Evolutionary conservation across 2,329 filamentous ascomycete species (phyloP), one percentile per base, ranked within the genome.

Genomic region (Hypocrella siamensis): DNA sequence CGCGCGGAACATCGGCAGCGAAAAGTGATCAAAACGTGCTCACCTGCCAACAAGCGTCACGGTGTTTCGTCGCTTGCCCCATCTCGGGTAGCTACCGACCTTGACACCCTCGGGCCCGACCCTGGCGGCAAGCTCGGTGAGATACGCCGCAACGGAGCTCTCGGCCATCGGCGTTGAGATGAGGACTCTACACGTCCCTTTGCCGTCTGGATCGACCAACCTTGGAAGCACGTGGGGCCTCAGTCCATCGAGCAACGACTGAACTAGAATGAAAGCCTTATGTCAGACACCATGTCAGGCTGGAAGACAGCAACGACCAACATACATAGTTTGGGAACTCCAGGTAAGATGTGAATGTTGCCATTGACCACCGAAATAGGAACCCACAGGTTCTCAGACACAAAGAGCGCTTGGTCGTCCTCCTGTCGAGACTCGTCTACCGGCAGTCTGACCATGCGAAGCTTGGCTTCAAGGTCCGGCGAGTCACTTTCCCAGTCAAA

Each of bases 1-100:
- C 7, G 11, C 3, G 17, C 18, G n/a, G 11, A 19, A 22, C 9
- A 15, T 17, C 15, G 22, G 19, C 6, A n/a, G n/a, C n/a, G 6
- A n/a, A 17, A 15, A 21, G 26, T 11, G 10, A n/a, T n/a, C 11
- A 28, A 28, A 3, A n/a, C 6, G 17, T 6, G n/a, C 36, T 32
- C 26, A 70, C 63, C 57, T 61, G 42, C 73, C 72, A 15, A 94
- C 86, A 32, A 98, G 61, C 9, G 88, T 94, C 30, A 96, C 84
- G 0, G 85, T 90, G 54, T 96, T 96, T 40, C 67, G 67, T 46
- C 74, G 73, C 64, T 83, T 88, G 5, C 80, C 83, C 85, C 86
- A 94, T 34, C 84, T 66, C 22, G 90, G 90, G 56, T 98, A 96
- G 54, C 83, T 93, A 29, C 90, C 90, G 12, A 96, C 84, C 59